phyloP scores from a whole-genome alignment of 2,329 filamentous ascomycete species.

The Pseudocercospora macadamiae region DNA sequence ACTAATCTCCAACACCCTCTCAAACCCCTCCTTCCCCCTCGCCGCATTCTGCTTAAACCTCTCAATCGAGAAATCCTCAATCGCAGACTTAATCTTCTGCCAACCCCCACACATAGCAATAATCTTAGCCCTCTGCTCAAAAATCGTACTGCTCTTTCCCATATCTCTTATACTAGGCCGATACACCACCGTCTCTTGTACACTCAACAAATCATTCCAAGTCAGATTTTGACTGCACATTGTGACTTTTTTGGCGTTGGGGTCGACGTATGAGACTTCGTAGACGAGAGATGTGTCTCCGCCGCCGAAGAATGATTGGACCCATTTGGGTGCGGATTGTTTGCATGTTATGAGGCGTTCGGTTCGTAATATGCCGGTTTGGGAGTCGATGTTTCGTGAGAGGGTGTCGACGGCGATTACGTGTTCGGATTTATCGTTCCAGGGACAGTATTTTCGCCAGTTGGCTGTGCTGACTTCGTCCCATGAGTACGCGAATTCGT shows the following conservation, averaged over 20 bases:
- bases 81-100: slow-evolving; percentile 94
- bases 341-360: slow-evolving; percentile 69
- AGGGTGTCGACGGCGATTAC: slow-evolving; percentile 95
- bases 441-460: slow-evolving; percentile 98
- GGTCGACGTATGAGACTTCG: slow-evolving; percentile 95
- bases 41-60: slow-evolving; percentile 89
- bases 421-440: slow-evolving; percentile 96
- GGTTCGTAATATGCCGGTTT: slow-evolving; percentile 70
- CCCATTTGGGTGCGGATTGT: slow-evolving; percentile 75
- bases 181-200: slow-evolving; percentile 79
- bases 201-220: slow-evolving; percentile 84
- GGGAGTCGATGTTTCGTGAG: slow-evolving; percentile 67
- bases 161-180: slow-evolving; percentile 16
- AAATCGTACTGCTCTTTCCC: slow-evolving; percentile 64
- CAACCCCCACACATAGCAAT: slow-evolving; percentile 94
- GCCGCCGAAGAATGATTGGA: slow-evolving; percentile 77
- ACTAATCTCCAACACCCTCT: slow-evolving; percentile 91
- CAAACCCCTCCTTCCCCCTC: slow-evolving; percentile 91
- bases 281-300: slow-evolving; percentile 85
- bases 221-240: slow-evolving; percentile 97
- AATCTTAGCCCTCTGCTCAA: slow-evolving; percentile 87
- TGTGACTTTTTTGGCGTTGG: slow-evolving; percentile 78
- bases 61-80: slow-evolving; percentile 88
- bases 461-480: slow-evolving; percentile 96
- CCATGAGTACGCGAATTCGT: slow-evolving; percentile 97